A percentile compares a stretch with the other conserved stretches of the same genome.
phyloP scores from a whole-genome alignment of 108 stramenopile genomes.

The Mayamaea pseudoterrestris region DNA sequence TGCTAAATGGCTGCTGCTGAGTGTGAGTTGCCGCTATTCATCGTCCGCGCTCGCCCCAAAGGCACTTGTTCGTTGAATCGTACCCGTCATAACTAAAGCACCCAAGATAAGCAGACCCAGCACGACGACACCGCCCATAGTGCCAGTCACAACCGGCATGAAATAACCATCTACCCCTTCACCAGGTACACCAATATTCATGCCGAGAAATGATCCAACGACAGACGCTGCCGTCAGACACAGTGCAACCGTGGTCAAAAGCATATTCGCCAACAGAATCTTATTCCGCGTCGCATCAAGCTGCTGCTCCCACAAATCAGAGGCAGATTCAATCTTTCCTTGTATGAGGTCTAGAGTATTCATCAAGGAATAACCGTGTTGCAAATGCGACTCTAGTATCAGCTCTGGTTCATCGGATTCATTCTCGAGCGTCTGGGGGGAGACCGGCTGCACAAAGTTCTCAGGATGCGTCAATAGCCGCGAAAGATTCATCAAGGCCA shows the following conservation, averaged over 20 bases:
- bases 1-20: too few relatives aligned
- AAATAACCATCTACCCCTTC: slow-evolving; percentile 41
- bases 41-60: too few relatives aligned
- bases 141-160: slow-evolving; percentile 18
- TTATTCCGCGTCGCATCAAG: slow-evolving; percentile 60
- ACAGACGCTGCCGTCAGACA: slow-evolving; percentile 42
- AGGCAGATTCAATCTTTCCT: slow-evolving; percentile 60
- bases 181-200: slow-evolving; percentile 59
- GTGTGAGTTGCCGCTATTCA: too few relatives aligned
- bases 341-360: slow-evolving; percentile 61
- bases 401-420: slow-evolving; percentile 85
- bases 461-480: slow-evolving; percentile 74
- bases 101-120: slow-evolving; percentile 14
- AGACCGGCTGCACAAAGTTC: slow-evolving; percentile 72
- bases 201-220: slow-evolving; percentile 69
- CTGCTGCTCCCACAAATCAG: slow-evolving; percentile 58
- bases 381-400: slow-evolving; percentile 71
- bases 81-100: neutral
- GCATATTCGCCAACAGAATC: slow-evolving; percentile 64
- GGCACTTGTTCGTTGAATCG: too few relatives aligned
- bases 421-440: slow-evolving; percentile 54
- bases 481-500: slow-evolving; percentile 82
- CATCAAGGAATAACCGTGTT: slow-evolving; percentile 46
- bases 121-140: slow-evolving; percentile 12
- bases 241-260: slow-evolving; percentile 48